phyloP scores from a whole-genome alignment of 768 basidiomycete species.

The Macrolepiota albuminosa region DNA sequence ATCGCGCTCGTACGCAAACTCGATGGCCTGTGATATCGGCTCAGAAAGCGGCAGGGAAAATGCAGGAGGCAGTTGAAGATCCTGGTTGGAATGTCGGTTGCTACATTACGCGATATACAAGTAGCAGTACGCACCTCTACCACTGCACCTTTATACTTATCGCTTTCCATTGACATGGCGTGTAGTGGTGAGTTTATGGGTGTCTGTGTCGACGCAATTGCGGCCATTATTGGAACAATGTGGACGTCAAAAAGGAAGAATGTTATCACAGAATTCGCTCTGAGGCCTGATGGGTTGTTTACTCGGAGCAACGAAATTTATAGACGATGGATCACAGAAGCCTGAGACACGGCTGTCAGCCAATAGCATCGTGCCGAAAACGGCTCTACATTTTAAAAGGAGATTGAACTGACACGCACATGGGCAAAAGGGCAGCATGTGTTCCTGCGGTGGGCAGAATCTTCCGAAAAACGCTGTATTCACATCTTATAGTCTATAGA shows the following conservation, averaged over 20 bases:
- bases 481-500: background rate
- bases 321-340: background rate
- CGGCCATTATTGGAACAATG: constrained; percentile 5
- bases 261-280: background rate
- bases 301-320: constrained; percentile 1
- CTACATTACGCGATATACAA: background rate
- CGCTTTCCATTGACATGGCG: constrained; percentile 14
- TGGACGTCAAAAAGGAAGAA: background rate
- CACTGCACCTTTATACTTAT: constrained; percentile 84
- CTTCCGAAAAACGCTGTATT: background rate
- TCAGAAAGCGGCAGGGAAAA: constrained; percentile 75
- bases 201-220: constrained; percentile 9
- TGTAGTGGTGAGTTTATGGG: constrained; percentile 5
- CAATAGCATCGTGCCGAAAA: background rate
- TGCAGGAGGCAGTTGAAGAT: constrained; percentile 82
- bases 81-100: constrained; percentile 32
- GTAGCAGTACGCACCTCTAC: constrained; percentile 62
- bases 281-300: background rate
- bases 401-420: background rate
- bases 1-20: constrained; percentile 89
- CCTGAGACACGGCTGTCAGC: background rate
- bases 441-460: too few relatives aligned
- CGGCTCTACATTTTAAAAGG: background rate
- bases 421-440: background rate
- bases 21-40: constrained; percentile 70